Evolutionary conservation across 768 basidiomycete genomes (phyloP).

Genomic region (Phaffia tasmanica): DNA sequence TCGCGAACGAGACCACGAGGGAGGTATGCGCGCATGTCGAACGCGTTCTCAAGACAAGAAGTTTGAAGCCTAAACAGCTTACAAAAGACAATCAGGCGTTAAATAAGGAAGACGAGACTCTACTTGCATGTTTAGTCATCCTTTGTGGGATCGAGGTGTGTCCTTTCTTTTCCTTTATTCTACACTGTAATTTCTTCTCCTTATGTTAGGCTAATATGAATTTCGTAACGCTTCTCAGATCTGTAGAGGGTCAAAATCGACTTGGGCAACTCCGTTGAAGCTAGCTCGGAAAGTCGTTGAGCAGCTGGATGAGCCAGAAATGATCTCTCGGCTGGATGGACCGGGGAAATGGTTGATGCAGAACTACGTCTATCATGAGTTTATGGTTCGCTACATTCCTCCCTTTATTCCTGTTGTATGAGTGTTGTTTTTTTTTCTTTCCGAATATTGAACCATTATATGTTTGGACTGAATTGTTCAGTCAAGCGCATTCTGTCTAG

Average conservation of each 20-base stretch:
- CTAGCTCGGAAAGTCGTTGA: slow-evolving; percentile 7
- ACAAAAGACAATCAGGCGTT: neutral
- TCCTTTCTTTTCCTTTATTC: neutral
- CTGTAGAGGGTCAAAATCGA: slow-evolving; percentile 23
- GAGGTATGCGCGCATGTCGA: too few species aligned
- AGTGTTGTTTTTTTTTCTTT: too few species aligned
- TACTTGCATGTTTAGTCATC: slow-evolving; percentile 17
- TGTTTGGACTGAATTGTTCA: neutral
- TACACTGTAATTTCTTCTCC: neutral
- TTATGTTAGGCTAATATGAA: neutral
- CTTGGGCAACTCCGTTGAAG: slow-evolving; percentile 17
- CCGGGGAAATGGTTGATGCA: slow-evolving; percentile 16
- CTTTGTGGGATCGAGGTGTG: slow-evolving; percentile 24
- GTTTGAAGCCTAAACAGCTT: too few species aligned
- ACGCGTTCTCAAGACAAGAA: too few species aligned
- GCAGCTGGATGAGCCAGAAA: too few species aligned
- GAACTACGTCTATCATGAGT: slow-evolving; percentile 23
- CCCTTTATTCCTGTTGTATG: neutral
- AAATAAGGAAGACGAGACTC: slow-evolving; percentile 12
- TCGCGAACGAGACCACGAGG: too few species aligned
- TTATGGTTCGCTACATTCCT: neutral
- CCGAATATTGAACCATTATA: too few species aligned
- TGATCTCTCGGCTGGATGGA: slow-evolving; percentile 9
- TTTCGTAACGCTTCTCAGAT: slow-evolving; percentile 8
- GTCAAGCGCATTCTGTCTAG: slow-evolving; percentile 11